Evolutionary conservation across 2,329 filamentous ascomycete species (phyloP).

Genomic region (Penicillium expansum): DNA sequence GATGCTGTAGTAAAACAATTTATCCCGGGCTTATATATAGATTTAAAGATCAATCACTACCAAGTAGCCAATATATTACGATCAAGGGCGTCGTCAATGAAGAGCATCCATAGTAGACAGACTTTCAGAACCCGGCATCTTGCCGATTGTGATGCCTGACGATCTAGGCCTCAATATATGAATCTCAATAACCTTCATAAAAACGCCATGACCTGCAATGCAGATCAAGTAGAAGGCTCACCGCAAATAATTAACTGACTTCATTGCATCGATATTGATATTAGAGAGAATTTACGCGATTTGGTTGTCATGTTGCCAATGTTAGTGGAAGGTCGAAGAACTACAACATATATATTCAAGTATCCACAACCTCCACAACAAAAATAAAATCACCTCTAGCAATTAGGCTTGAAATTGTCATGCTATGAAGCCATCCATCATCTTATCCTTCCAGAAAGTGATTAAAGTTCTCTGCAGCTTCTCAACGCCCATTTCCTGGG

Average conservation of each 20-base stretch:
- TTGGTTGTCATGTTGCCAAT: background rate
- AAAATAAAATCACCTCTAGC: background rate
- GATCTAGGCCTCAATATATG: background rate
- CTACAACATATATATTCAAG: background rate
- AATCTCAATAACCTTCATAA: background rate
- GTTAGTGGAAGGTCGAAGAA: background rate
- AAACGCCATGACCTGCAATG: background rate
- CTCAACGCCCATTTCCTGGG: background rate
- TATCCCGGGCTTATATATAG: background rate
- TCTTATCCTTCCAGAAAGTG: background rate
- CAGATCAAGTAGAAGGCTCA: background rate
- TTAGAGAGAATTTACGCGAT: background rate
- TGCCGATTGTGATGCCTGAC: background rate
- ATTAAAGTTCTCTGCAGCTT: background rate
- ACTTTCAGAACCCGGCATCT: background rate
- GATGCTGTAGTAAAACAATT: background rate
- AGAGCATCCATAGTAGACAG: background rate
- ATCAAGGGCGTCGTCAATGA: background rate
- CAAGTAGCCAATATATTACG: background rate
- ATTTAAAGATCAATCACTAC: background rate
- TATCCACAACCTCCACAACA: background rate
- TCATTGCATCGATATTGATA: background rate
- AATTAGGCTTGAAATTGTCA: background rate
- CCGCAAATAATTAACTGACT: background rate
- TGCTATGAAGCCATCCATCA: background rate